These are phyloP conservation scores for Daedalea quercina DNA, from an alignment of 768 basidiomycete genomes.

Conservation along the genomic window DNA sequence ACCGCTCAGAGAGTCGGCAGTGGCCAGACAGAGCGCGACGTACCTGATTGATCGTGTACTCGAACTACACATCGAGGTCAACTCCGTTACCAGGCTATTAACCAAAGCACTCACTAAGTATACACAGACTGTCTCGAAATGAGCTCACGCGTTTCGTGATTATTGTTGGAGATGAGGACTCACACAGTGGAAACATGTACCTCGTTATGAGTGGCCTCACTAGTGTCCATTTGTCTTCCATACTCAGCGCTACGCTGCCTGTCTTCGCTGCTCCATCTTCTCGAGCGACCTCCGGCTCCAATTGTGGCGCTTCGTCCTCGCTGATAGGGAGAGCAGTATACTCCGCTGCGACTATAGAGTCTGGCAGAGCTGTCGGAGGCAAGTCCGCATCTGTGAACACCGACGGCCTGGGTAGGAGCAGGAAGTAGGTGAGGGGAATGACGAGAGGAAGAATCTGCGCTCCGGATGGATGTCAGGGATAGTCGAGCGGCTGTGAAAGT, in stretches of 20 bases:
- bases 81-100: slow-evolving; percentile 22
- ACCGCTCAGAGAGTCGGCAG: slow-evolving; percentile 1
- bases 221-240: slow-evolving; percentile 72
- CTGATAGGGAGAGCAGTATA: slow-evolving; percentile 32
- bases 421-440: slow-evolving; percentile 70
- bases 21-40: not conserved
- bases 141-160: not conserved
- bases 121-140: slow-evolving; percentile 40
- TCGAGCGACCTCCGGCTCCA: slow-evolving; percentile 11
- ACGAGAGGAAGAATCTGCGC: slow-evolving; percentile 73
- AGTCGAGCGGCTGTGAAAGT: not conserved
- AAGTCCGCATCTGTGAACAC: slow-evolving; percentile 27
- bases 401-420: slow-evolving; percentile 63
- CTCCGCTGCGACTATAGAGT: slow-evolving; percentile 6
- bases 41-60: slow-evolving; percentile 89
- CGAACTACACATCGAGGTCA: slow-evolving; percentile 49
- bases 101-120: slow-evolving; percentile 45
- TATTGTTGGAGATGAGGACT: slow-evolving; percentile 24
- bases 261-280: slow-evolving; percentile 12
- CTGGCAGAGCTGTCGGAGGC: slow-evolving; percentile 3
- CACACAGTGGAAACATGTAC: slow-evolving; percentile 93
- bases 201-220: slow-evolving; percentile 71
- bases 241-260: slow-evolving; percentile 46
- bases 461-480: not conserved
- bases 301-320: slow-evolving; percentile 15